Percentiles rank a stretch among this genome's conserved stretches.
Conservation (phyloP, 495 filamentous ascomycete species). For the Coniosporium apollinis region DNA sequence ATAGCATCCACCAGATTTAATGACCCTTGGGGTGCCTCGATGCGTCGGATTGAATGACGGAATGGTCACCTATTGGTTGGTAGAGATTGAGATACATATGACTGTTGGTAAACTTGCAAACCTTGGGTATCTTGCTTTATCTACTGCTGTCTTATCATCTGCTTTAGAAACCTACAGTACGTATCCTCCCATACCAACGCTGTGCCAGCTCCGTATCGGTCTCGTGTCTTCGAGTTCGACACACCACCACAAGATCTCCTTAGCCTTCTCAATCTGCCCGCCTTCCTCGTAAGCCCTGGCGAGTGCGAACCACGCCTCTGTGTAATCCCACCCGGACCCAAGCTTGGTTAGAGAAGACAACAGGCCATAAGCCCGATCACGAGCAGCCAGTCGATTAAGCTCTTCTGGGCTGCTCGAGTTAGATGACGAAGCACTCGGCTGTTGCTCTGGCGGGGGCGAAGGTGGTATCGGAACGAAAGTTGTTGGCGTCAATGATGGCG, state of each 20-base stretch:
- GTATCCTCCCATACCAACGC: slow-evolving; percentile 38
- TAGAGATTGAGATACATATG: too few species aligned
- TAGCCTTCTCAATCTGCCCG: slow-evolving; percentile 68
- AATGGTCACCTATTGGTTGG: too few species aligned
- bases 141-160: too few species aligned
- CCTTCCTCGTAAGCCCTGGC: slow-evolving; percentile 72
- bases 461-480: not conserved
- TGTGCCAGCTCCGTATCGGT: slow-evolving; percentile 42
- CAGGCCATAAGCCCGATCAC: slow-evolving; percentile 72
- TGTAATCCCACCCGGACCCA: slow-evolving; percentile 77
- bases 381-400: slow-evolving; percentile 61
- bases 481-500: not conserved
- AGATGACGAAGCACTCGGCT: slow-evolving; percentile 21
- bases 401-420: slow-evolving; percentile 36
- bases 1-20: too few species aligned
- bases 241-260: slow-evolving; percentile 59
- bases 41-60: too few species aligned
- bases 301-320: slow-evolving; percentile 86
- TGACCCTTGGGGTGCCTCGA: too few species aligned
- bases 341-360: slow-evolving; percentile 67
- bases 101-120: too few species aligned
- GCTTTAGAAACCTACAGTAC: slow-evolving; percentile 29
- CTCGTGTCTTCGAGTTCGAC: slow-evolving; percentile 54
- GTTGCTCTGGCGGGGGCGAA: not conserved
- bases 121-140: too few species aligned